A percentile compares a stretch with the other conserved stretches of the same genome.
phyloP scores from a whole-genome alignment of 2,329 filamentous ascomycete genomes.

The Metarhizium robertsii region DNA sequence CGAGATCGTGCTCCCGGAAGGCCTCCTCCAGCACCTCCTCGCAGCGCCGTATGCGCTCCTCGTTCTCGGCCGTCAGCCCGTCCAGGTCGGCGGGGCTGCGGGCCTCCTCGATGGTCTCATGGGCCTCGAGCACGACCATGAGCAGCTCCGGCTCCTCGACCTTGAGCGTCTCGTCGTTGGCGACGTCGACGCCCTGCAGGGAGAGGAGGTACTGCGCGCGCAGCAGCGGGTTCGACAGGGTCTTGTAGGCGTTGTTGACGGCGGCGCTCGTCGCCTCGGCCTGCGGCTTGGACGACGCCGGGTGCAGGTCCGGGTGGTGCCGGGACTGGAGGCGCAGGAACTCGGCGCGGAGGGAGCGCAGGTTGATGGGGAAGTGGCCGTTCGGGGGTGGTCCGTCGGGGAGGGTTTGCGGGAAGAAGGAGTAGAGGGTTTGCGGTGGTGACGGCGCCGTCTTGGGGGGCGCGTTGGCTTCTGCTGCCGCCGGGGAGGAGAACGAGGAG shows the following conservation, averaged over 20 bases:
- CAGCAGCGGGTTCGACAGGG: constrained; percentile 65
- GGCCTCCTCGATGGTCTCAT: constrained; percentile 67
- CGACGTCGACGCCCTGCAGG: constrained; percentile 65
- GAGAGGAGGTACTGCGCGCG: constrained; percentile 85
- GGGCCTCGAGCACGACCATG: constrained; percentile 69
- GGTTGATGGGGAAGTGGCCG: constrained; percentile 67
- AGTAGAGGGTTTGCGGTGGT: constrained; percentile 61
- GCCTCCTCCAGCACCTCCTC: constrained; percentile 53
- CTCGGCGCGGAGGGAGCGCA: constrained; percentile 63
- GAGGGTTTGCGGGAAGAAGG: constrained; percentile 76
- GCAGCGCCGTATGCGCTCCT: constrained; percentile 53
- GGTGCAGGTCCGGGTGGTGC: constrained; percentile 64
- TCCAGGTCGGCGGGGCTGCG: constrained; percentile 54
- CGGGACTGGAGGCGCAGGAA: constrained; percentile 76
- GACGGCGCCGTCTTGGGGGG: background rate
- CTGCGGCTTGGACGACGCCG: constrained; percentile 40
- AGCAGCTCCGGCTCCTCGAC: constrained; percentile 61
- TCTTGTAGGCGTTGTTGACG: constrained; percentile 90
- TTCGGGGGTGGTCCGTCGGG: constrained; percentile 67
- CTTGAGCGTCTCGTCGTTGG: constrained; percentile 66
- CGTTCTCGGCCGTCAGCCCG: constrained; percentile 54
- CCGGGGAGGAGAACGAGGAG: no score
- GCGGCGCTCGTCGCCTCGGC: constrained; percentile 72
- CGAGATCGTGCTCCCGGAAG: constrained; percentile 58
- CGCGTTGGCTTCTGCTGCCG: no score